A percentile compares a stretch with the other conserved stretches of the same genome.
Evolutionary conservation across 2,329 filamentous ascomycete species (phyloP).

Genomic region (Neopestalotiopsis clavispora): DNA sequence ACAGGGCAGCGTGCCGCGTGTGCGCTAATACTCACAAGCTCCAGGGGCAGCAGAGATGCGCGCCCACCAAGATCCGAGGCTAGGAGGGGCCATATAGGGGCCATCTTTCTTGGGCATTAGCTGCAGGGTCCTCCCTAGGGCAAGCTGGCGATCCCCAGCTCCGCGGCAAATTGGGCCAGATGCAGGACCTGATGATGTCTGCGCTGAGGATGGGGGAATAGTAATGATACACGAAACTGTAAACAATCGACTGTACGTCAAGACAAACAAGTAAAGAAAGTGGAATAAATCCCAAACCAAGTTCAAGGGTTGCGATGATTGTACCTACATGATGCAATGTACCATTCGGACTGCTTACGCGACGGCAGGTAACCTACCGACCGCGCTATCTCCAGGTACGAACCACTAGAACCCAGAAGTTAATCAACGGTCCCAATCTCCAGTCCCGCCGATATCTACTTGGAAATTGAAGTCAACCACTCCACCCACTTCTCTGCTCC

Average conservation of each 20-base stretch:
- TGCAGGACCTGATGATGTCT: neutral
- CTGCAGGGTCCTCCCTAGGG: neutral
- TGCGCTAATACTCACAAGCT: neutral
- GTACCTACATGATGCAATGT: neutral
- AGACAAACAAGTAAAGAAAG: no score
- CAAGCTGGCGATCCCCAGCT: neutral
- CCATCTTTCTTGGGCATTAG: neutral
- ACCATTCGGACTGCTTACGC: neutral
- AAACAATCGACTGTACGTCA: no score
- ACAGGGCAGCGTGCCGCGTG: neutral
- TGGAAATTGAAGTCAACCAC: conserved; percentile 10
- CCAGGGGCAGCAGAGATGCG: neutral
- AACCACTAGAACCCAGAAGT: neutral
- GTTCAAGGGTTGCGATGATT: neutral
- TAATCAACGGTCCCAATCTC: conserved; percentile 10
- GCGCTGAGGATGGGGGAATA: no score
- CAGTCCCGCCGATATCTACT: conserved; percentile 12
- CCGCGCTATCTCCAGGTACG: conserved; percentile 12
- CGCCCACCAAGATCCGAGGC: neutral
- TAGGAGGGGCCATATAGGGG: conserved; percentile 1
- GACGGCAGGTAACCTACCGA: neutral
- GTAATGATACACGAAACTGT: no score
- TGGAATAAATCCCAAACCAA: no score
- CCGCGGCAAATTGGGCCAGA: neutral
- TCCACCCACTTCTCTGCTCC: neutral